phyloP scores from a whole-genome alignment of 1,284 basidiomycete species.

The Bondarzewia mesenterica region DNA sequence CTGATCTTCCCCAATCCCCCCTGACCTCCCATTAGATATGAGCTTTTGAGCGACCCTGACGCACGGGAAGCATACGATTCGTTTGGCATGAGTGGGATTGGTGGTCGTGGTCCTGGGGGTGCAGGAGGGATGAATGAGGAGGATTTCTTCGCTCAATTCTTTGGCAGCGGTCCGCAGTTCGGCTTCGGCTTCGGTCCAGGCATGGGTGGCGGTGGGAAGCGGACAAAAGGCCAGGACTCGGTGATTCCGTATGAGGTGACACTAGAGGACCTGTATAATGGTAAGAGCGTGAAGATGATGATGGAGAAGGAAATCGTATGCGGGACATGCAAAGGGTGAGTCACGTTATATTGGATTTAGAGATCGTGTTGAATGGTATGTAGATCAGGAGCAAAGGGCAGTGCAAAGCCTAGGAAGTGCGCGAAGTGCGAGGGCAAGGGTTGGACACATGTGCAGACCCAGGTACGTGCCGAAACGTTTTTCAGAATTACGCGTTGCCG shows the following conservation, averaged over 20 bases:
- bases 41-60: constrained; percentile 76
- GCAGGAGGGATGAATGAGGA: constrained; percentile 43
- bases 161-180: constrained; percentile 40
- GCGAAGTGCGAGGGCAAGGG: constrained; percentile 81
- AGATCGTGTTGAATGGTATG: constrained; percentile 5
- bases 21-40: constrained; percentile 51
- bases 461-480: constrained; percentile 28
- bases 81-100: constrained; percentile 67
- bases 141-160: constrained; percentile 78
- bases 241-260: constrained; percentile 80
- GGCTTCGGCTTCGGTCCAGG: constrained; percentile 54
- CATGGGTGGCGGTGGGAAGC: constrained; percentile 30
- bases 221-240: constrained; percentile 61
- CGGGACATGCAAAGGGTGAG: constrained; percentile 73
- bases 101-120: constrained; percentile 33
- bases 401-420: constrained; percentile 77
- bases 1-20: constrained; percentile 1
- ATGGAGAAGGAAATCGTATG: constrained; percentile 85
- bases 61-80: constrained; percentile 77
- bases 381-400: constrained; percentile 76
- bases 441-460: constrained; percentile 55
- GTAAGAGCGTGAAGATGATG: constrained; percentile 84
- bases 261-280: constrained; percentile 89
- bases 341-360: constrained; percentile 7
- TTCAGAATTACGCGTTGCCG: no score